A percentile compares a stretch with the other conserved stretches of the same genome.
phyloP scores from a whole-genome alignment of 1,284 basidiomycete species.

The Blastosporella zonata region DNA sequence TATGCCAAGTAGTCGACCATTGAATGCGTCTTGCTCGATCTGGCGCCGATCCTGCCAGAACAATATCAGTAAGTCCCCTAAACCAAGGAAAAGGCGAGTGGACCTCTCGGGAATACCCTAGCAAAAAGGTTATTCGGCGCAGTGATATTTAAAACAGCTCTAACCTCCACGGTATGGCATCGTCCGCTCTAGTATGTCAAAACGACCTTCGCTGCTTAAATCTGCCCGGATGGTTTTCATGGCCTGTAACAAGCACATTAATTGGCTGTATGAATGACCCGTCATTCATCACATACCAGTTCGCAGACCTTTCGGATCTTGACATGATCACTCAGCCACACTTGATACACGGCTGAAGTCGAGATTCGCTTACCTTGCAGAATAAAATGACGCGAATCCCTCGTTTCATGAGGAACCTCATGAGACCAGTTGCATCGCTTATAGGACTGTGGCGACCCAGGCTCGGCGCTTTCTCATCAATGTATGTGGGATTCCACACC shows the following conservation, averaged over 20 bases:
- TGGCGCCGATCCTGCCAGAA: conserved; percentile 66
- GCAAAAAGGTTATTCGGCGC: background rate
- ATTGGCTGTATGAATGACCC: conserved; percentile 2
- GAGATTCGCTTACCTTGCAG: conserved; percentile 61
- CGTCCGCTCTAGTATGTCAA: conserved; percentile 76
- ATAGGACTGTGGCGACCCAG: conserved; percentile 64
- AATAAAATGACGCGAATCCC: conserved; percentile 86
- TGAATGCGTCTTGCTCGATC: conserved; percentile 87
- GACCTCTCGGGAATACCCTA: conserved; percentile 40
- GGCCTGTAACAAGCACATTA: conserved; percentile 39
- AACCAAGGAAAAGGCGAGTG: background rate
- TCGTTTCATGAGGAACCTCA: conserved; percentile 79
- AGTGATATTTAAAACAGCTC: conserved; percentile 1
- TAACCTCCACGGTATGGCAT: conserved; percentile 84
- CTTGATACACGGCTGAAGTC: background rate
- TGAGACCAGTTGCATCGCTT: conserved; percentile 71
- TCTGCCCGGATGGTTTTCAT: conserved; percentile 80
- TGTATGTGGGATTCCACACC: conserved; percentile 73
- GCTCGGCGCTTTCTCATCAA: conserved; percentile 56
- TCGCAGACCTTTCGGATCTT: conserved; percentile 83
- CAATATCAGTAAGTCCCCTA: background rate
- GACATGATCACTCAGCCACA: background rate
- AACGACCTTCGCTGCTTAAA: conserved; percentile 71
- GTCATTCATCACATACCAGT: conserved; percentile 44
- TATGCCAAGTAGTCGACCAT: conserved; percentile 79